Evolutionary conservation across 331 rosid species (phyloP).

Genomic region (Telfairia occidentalis): DNA sequence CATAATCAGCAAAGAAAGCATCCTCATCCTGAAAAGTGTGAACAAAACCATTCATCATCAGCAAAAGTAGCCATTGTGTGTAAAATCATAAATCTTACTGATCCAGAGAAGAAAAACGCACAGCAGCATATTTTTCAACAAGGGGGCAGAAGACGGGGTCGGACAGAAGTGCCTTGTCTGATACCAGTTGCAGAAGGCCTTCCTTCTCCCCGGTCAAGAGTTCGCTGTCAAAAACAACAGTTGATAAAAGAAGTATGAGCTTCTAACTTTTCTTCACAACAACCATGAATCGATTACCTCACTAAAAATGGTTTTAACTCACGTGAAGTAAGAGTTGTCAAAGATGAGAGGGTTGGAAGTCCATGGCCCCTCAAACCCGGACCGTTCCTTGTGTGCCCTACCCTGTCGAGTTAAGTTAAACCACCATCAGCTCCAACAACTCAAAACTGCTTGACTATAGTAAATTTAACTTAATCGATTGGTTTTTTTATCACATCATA

Average conservation of each 20-base stretch:
- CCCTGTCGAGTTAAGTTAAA: slow-evolving; percentile 40
- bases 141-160: slow-evolving; percentile 94
- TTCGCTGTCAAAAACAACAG: slow-evolving; percentile 26
- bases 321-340: slow-evolving; percentile 79
- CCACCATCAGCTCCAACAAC: background rate
- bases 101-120: slow-evolving; percentile 17
- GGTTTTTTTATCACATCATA: background rate
- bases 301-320: slow-evolving; percentile 9
- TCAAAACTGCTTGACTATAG: too few species aligned
- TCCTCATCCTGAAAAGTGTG: slow-evolving; percentile 58
- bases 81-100: too few species aligned
- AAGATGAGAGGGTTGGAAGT: slow-evolving; percentile 81
- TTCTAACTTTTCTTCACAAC: background rate
- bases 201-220: slow-evolving; percentile 75
- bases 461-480: background rate
- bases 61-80: background rate
- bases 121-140: slow-evolving; percentile 90
- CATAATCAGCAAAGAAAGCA: slow-evolving; percentile 66
- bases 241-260: too few species aligned
- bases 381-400: slow-evolving; percentile 92
- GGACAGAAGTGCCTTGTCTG: slow-evolving; percentile 66
- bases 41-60: background rate
- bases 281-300: background rate
- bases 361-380: slow-evolving; percentile 99
- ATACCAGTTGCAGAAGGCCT: slow-evolving; percentile 71